phyloP scores from a whole-genome alignment of 2,329 filamentous ascomycete genomes.

The Xylaria sp. region DNA sequence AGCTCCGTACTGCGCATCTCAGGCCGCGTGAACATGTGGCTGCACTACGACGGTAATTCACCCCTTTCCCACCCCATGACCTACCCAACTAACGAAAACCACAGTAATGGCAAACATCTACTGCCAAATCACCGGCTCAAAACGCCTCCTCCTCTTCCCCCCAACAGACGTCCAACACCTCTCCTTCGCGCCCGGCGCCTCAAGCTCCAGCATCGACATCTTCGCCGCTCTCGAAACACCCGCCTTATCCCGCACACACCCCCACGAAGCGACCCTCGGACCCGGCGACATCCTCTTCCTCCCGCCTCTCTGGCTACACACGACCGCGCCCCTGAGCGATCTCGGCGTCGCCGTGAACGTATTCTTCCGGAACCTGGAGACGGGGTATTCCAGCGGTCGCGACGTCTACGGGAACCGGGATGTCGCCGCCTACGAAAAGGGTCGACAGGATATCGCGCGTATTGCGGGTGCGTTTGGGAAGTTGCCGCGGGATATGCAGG shows the following conservation, averaged over 20 bases:
- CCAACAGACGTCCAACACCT: slow-evolving; percentile 67
- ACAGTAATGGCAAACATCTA: slow-evolving; percentile 81
- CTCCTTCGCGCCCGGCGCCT: slow-evolving; percentile 68
- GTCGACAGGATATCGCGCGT: slow-evolving; percentile 63
- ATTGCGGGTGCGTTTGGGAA: slow-evolving; percentile 60
- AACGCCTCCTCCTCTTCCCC: slow-evolving; percentile 71
- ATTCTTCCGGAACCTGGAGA: slow-evolving; percentile 70
- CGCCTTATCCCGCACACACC: slow-evolving; percentile 47
- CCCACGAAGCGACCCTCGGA: slow-evolving; percentile 59
- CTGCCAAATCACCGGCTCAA: slow-evolving; percentile 70
- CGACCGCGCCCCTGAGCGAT: slow-evolving; percentile 53
- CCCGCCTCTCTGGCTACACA: slow-evolving; percentile 79
- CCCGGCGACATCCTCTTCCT: slow-evolving; percentile 76
- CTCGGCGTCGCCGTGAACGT: slow-evolving; percentile 79
- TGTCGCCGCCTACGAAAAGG: slow-evolving; percentile 77
- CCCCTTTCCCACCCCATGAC: neutral
- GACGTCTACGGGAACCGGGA: slow-evolving; percentile 90
- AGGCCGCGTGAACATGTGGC: slow-evolving; percentile 78
- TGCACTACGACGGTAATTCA: slow-evolving; percentile 71
- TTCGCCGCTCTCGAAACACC: slow-evolving; percentile 47
- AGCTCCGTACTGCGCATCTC: slow-evolving; percentile 77
- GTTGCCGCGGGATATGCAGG: slow-evolving; percentile 59
- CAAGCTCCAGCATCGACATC: slow-evolving; percentile 72
- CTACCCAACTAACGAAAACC: neutral
- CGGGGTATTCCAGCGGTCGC: slow-evolving; percentile 64